Conservation (phyloP, 163 green algal genomes). For the Scenedesmus sp. region DNA sequence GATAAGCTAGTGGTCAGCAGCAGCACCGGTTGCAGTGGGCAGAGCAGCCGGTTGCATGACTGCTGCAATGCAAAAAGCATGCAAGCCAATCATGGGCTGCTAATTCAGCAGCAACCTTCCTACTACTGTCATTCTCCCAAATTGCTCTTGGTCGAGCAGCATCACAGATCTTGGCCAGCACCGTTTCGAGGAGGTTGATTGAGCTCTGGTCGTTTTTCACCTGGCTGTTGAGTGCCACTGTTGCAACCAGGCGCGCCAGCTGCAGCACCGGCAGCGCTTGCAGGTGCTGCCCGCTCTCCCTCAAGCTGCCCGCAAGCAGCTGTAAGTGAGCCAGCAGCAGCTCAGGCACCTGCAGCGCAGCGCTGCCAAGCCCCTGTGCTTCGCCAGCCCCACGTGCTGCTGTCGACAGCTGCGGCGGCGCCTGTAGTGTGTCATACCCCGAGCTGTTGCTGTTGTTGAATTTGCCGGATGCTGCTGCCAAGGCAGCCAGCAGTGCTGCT, state of each 20-base stretch:
- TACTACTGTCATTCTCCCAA: no score
- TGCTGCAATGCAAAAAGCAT: not conserved
- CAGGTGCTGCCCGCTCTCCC: not conserved
- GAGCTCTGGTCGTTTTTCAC: not conserved
- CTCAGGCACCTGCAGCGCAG: conserved; percentile 23
- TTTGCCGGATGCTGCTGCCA: not conserved
- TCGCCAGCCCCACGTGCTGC: not conserved
- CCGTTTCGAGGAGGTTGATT: no score
- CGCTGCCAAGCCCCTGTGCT: not conserved
- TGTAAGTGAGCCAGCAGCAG: conserved; percentile 11
- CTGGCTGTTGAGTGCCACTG: conserved; percentile 1
- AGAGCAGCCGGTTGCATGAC: not conserved
- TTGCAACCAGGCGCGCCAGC: conserved; percentile 30
- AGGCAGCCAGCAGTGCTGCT: not conserved
- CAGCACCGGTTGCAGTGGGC: not conserved
- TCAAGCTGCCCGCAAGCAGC: conserved; percentile 2
- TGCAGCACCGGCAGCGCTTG: conserved; percentile 36
- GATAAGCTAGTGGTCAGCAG: not conserved
- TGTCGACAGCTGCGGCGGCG: not conserved
- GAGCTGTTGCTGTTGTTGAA: not conserved
- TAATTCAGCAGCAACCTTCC: no score
- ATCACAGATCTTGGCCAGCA: not conserved
- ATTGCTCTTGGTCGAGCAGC: no score
- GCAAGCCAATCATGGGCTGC: not conserved
- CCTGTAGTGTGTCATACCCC: not conserved